A percentile compares a stretch with the other conserved stretches of the same genome.
phyloP scores from a whole-genome alignment of 2,329 filamentous ascomycete genomes.

The Penicillium verrucosum region DNA sequence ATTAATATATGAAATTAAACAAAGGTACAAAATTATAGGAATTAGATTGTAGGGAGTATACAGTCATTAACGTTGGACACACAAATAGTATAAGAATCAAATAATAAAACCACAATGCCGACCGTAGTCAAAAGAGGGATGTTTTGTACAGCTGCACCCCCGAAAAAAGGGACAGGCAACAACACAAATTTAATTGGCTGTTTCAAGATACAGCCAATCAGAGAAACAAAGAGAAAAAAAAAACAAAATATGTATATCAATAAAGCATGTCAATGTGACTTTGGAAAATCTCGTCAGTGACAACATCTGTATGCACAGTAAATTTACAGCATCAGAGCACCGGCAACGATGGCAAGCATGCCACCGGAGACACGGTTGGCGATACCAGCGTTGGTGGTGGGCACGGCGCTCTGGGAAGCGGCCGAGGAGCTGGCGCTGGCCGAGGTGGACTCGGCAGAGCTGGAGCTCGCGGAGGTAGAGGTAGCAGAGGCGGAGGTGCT shows the following conservation, averaged over 20 bases:
- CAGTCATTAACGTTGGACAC: not conserved
- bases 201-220: constrained; percentile 1
- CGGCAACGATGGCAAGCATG: constrained; percentile 36
- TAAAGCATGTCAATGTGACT: constrained; percentile 1
- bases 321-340: constrained; percentile 35
- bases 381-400: constrained; percentile 32
- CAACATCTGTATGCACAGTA: not conserved
- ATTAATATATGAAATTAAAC: not conserved
- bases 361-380: constrained; percentile 35
- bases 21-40: not conserved
- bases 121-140: not conserved
- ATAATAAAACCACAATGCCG: not conserved
- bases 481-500: constrained; percentile 16
- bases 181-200: not conserved
- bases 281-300: not conserved
- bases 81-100: not conserved
- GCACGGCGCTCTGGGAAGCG: constrained; percentile 20
- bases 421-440: constrained; percentile 16
- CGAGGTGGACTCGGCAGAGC: constrained; percentile 15
- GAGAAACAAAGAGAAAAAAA: not conserved
- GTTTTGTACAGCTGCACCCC: not conserved
- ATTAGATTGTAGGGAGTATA: not conserved
- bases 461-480: constrained; percentile 20
- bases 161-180: not conserved
- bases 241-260: not conserved